phyloP scores from a whole-genome alignment of 1,139 yeast genomes.

The Dujonia santamariae region DNA sequence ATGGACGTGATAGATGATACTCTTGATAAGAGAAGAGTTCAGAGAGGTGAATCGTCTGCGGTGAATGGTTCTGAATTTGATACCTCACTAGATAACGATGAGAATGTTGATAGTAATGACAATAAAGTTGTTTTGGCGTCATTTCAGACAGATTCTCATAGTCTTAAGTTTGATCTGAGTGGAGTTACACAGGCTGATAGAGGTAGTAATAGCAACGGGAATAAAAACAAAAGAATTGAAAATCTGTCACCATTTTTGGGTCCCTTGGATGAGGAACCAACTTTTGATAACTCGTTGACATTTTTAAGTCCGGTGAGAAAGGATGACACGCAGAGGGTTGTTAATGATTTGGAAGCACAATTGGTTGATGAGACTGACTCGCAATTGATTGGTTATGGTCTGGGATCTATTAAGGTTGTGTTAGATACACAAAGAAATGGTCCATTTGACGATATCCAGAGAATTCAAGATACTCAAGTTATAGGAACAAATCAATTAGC shows the following conservation, averaged over 20 bases:
- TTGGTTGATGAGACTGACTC: background rate
- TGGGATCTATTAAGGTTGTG: background rate
- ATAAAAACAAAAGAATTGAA: background rate
- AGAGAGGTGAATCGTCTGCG: background rate
- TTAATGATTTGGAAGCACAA: background rate
- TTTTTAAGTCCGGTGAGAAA: slow-evolving; percentile 1
- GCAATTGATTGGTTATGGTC: background rate
- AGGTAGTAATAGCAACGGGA: background rate
- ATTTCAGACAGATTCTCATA: slow-evolving; percentile 7
- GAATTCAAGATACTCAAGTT: background rate
- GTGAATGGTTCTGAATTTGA: background rate
- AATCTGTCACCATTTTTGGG: slow-evolving; percentile 1
- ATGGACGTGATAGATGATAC: slow-evolving; percentile 6
- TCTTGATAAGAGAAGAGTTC: slow-evolving; percentile 3
- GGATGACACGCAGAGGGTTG: slow-evolving; percentile 1
- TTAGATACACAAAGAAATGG: background rate
- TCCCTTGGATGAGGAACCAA: background rate
- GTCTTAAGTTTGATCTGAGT: slow-evolving; percentile 4
- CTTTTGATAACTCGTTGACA: slow-evolving; percentile 1
- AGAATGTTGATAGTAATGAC: slow-evolving; percentile 1
- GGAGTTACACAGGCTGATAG: background rate
- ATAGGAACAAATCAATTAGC: background rate
- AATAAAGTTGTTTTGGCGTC: slow-evolving; percentile 5
- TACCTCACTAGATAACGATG: background rate
- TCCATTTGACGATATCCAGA: slow-evolving; percentile 1